Conservation (phyloP, 345 rosid species). For the Salix caprea region DNA sequence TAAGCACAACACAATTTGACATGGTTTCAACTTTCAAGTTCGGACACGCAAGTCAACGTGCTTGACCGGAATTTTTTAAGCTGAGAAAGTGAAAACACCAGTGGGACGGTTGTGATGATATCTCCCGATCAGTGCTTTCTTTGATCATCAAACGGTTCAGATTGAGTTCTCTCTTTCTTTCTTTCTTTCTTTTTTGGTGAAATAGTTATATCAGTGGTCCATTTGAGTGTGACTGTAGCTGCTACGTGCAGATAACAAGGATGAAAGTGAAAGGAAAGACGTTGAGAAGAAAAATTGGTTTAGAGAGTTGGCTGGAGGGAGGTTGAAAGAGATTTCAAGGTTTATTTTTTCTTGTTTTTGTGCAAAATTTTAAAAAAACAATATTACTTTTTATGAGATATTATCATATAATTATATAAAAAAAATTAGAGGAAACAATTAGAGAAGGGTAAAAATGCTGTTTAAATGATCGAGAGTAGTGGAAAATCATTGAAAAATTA, state of each 20-base stretch:
- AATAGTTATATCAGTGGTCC: no score
- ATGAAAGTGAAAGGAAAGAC: not conserved
- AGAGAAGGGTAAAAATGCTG: no score
- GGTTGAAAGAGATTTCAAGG: not conserved
- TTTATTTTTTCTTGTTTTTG: no score
- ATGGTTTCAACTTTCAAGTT: slow-evolving; percentile 35
- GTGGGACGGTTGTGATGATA: slow-evolving; percentile 11
- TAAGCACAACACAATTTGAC: slow-evolving; percentile 15
- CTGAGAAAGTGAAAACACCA: slow-evolving; percentile 42
- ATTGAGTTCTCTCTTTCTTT: no score
- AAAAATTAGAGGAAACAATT: no score
- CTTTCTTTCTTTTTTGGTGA: no score
- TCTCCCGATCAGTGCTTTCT: slow-evolving; percentile 8
- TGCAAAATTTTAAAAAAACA: no score
- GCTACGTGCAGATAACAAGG: slow-evolving; percentile 14
- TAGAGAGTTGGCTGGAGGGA: not conserved
- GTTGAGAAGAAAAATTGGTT: no score
- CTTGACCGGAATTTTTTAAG: slow-evolving; percentile 49
- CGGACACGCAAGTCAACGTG: slow-evolving; percentile 46
- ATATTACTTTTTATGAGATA: no score
- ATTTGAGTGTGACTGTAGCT: slow-evolving; percentile 34
- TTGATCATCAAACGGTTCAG: slow-evolving; percentile 8
- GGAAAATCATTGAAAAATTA: no score
- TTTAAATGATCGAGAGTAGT: no score
- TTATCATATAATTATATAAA: no score